phyloP scores from a whole-genome alignment of 441 rosid genomes.

The Raphanus hybrid region DNA sequence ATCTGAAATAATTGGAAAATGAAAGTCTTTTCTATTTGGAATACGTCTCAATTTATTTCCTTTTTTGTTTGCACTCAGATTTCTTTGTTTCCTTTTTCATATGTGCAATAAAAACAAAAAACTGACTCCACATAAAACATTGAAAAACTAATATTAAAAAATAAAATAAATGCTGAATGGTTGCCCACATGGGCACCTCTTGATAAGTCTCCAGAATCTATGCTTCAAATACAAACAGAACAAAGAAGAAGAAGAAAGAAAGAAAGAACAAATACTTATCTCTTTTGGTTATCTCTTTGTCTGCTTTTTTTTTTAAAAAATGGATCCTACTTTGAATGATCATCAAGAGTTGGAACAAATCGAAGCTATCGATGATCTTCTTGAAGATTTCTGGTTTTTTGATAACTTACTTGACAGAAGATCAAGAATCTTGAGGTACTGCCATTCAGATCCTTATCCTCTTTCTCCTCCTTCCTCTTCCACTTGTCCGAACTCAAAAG shows the following conservation, averaged over 20 bases:
- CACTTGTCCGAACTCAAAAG: constrained; percentile 10
- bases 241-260: constrained; percentile 34
- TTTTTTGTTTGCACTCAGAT: constrained; percentile 14
- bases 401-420: constrained; percentile 51
- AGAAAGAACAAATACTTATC: constrained; percentile 34
- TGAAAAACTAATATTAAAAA: not conserved
- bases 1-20: constrained; percentile 5
- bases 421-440: constrained; percentile 55
- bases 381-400: constrained; percentile 82
- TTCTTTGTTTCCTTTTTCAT: not conserved
- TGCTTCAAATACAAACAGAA: constrained; percentile 43
- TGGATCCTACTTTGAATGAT: constrained; percentile 42
- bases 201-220: constrained; percentile 42
- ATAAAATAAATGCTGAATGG: constrained; percentile 38
- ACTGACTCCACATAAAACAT: constrained; percentile 41
- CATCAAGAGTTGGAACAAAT: constrained; percentile 34
- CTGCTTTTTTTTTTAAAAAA: constrained; percentile 19
- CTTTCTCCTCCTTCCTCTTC: constrained; percentile 45
- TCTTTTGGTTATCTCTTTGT: constrained; percentile 40
- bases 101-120: constrained; percentile 24
- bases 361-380: constrained; percentile 60
- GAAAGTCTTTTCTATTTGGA: constrained; percentile 10
- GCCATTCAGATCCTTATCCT: constrained; percentile 77
- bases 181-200: constrained; percentile 42
- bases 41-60: not conserved